phyloP scores from a whole-genome alignment of 2,329 filamentous ascomycete species.

The Aspergillus sp. region DNA sequence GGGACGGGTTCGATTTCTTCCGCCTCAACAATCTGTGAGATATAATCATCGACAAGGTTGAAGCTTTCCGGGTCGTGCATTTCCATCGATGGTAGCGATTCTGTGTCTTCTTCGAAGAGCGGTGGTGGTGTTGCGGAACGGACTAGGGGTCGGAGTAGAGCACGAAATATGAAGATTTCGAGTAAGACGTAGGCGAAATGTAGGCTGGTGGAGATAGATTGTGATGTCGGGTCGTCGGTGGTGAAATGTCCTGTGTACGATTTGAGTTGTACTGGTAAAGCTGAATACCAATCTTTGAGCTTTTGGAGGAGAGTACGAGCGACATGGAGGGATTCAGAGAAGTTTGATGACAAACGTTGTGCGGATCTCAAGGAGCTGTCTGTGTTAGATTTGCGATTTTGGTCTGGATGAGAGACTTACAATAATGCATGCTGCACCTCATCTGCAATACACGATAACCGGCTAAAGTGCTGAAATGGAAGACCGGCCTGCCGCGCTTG shows the following conservation, averaged over 20 bases:
- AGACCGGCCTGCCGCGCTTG: background rate
- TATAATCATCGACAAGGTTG: constrained; percentile 8
- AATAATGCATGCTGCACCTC: constrained; percentile 17
- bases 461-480: constrained; percentile 13
- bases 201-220: constrained; percentile 7
- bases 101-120: constrained; percentile 8
- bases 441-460: constrained; percentile 15
- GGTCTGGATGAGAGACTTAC: constrained; percentile 8
- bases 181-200: constrained; percentile 21
- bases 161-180: constrained; percentile 20
- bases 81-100: background rate
- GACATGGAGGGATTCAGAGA: constrained; percentile 13
- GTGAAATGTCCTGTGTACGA: constrained; percentile 6
- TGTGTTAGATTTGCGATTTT: background rate
- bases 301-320: constrained; percentile 13
- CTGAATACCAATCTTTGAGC: constrained; percentile 18
- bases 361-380: constrained; percentile 15
- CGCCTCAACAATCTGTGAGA: constrained; percentile 6
- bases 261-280: constrained; percentile 12
- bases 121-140: constrained; percentile 9
- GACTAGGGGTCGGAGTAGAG: constrained; percentile 16
- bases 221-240: constrained; percentile 5
- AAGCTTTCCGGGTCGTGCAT: background rate
- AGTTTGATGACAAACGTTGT: constrained; percentile 16
- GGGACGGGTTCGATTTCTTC: constrained; percentile 9